Conservation (phyloP, 441 rosid species). For the Sinapis alba region DNA sequence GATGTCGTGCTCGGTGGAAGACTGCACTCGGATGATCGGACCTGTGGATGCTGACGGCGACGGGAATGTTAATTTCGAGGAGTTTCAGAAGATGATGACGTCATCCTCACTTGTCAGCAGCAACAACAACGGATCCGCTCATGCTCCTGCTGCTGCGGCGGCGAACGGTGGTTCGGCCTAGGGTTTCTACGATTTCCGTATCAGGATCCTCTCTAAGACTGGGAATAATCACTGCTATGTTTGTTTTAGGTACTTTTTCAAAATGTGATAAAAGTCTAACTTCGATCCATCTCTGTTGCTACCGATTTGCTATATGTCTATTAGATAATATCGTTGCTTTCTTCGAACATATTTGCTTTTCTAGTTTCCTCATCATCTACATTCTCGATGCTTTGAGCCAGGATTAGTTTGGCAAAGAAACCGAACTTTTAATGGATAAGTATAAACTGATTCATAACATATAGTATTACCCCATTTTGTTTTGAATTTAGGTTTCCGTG, state of each 20-base stretch:
- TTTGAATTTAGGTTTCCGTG: background rate
- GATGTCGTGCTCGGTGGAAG: slow-evolving; percentile 55
- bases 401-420: background rate
- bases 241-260: background rate
- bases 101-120: slow-evolving; percentile 23
- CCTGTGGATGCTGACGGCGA: slow-evolving; percentile 64
- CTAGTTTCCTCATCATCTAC: too few relatives aligned
- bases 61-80: slow-evolving; percentile 58
- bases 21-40: slow-evolving; percentile 52
- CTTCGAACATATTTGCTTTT: too few relatives aligned
- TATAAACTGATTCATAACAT: too few relatives aligned
- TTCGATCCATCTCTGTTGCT: too few relatives aligned
- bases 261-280: background rate
- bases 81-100: slow-evolving; percentile 70
- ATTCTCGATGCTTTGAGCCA: background rate
- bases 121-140: slow-evolving; percentile 22
- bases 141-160: background rate
- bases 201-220: slow-evolving; percentile 8
- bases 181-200: background rate
- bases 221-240: slow-evolving; percentile 8
- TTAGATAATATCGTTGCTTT: background rate
- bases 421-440: background rate
- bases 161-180: slow-evolving; percentile 26
- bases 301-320: too few relatives aligned
- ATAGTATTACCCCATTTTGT: background rate